Conservation (phyloP, 2,329 filamentous ascomycete species). For the Tolypocladium inflatum region DNA sequence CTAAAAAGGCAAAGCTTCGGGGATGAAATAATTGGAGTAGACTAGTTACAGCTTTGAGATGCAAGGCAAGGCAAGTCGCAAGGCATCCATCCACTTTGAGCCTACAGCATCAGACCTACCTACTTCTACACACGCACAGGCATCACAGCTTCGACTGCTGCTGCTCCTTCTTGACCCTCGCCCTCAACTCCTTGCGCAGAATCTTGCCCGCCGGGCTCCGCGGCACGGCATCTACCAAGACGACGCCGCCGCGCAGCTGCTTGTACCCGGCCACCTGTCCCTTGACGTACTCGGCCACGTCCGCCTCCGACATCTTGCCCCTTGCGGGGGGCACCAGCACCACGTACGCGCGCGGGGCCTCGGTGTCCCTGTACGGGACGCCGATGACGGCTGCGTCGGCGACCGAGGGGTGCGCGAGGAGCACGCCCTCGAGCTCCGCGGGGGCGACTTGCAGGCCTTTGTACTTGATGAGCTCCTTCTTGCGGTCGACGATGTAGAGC, state of each 20-base stretch:
- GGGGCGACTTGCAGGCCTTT: slow-evolving; percentile 59
- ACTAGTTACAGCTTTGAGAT: no score
- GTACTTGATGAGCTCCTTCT: slow-evolving; percentile 54
- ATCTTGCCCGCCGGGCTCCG: slow-evolving; percentile 52
- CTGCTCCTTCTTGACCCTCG: slow-evolving; percentile 17
- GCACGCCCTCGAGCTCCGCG: slow-evolving; percentile 47
- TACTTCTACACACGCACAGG: neutral
- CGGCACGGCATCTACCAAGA: slow-evolving; percentile 56
- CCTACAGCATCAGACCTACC: no score
- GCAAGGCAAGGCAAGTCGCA: no score
- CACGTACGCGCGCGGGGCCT: slow-evolving; percentile 37
- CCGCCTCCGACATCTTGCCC: slow-evolving; percentile 13
- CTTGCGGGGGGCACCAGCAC: slow-evolving; percentile 13
- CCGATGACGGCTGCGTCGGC: slow-evolving; percentile 54
- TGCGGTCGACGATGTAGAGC: slow-evolving; percentile 72
- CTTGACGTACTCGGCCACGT: slow-evolving; percentile 15
- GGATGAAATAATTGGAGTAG: no score
- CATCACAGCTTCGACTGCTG: slow-evolving; percentile 18
- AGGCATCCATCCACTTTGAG: no score
- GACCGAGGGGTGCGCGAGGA: slow-evolving; percentile 30
- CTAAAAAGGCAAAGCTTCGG: no score
- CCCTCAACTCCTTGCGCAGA: slow-evolving; percentile 27
- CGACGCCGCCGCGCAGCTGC: slow-evolving; percentile 57
- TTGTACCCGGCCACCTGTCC: slow-evolving; percentile 44
- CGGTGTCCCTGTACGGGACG: slow-evolving; percentile 33